These are phyloP conservation scores for Abrus pulchellus DNA, from an alignment of 306 rosid species.

Conservation along the genomic window DNA sequence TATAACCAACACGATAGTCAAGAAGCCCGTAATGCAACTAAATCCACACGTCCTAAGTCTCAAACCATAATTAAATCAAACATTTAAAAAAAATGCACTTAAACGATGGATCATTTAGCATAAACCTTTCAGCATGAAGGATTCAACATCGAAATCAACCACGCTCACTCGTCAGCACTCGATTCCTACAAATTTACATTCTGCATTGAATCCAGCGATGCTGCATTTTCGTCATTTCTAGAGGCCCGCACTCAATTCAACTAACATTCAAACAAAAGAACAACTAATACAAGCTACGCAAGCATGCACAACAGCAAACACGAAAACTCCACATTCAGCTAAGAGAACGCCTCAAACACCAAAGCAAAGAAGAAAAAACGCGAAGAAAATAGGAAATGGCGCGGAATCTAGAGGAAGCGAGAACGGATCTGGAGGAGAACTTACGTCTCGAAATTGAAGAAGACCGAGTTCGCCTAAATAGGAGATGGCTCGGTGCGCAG, in stretches of 20 bases:
- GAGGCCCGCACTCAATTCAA: constrained; percentile 33
- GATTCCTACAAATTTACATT: constrained; percentile 32
- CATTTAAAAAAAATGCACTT: constrained; percentile 4
- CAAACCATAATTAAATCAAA: constrained; percentile 18
- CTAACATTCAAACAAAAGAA: not conserved
- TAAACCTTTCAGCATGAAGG: constrained; percentile 23
- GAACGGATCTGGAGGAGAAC: constrained; percentile 55
- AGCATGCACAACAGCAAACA: constrained; percentile 1
- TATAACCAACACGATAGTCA: constrained; percentile 17
- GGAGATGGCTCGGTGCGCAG: constrained; percentile 91
- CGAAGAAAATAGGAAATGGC: constrained; percentile 27
- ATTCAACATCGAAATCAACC: constrained; percentile 50
- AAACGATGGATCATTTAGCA: constrained; percentile 32
- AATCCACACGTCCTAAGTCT: constrained; percentile 26
- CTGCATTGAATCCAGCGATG: constrained; percentile 35
- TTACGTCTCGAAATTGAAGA: constrained; percentile 92
- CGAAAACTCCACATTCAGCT: constrained; percentile 34
- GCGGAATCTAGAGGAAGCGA: constrained; percentile 22
- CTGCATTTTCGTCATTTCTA: constrained; percentile 33
- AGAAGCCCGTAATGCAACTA: not conserved
- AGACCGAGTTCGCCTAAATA: constrained; percentile 97
- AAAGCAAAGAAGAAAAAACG: constrained; percentile 23
- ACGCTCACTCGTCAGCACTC: constrained; percentile 23
- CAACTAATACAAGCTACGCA: constrained; percentile 13
- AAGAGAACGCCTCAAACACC: constrained; percentile 16